phyloP scores from a whole-genome alignment of 2,329 filamentous ascomycete species.

The Ophiosphaerella korrae region DNA sequence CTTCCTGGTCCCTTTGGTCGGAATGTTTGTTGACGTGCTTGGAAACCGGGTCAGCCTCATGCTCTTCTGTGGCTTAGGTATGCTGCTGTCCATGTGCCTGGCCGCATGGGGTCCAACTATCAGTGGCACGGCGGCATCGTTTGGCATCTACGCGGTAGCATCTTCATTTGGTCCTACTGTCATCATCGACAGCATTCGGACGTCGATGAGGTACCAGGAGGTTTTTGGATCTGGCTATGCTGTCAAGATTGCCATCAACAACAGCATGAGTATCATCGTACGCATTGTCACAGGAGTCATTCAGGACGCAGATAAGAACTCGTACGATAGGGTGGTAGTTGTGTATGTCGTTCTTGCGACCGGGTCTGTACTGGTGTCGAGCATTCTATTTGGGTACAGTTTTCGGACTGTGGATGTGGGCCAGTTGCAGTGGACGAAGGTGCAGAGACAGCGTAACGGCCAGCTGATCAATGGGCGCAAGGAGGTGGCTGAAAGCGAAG shows the following conservation, averaged over 20 bases:
- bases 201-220: conserved; percentile 63
- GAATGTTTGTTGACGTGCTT: conserved; percentile 61
- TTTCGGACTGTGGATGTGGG: conserved; percentile 52
- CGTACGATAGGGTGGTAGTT: conserved; percentile 61
- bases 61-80: conserved; percentile 55
- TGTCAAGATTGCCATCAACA: conserved; percentile 66
- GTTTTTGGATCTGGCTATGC: conserved; percentile 66
- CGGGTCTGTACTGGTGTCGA: conserved; percentile 54
- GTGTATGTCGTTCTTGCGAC: conserved; percentile 62
- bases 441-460: conserved; percentile 56
- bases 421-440: conserved; percentile 63
- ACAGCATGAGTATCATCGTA: conserved; percentile 66
- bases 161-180: conserved; percentile 61
- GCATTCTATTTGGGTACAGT: conserved; percentile 48
- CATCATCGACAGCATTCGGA: conserved; percentile 66
- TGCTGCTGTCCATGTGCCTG: conserved; percentile 60
- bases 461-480: conserved; percentile 52
- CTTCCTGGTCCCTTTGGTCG: conserved; percentile 63
- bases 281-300: conserved; percentile 63
- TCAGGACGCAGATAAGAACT: conserved; percentile 63
- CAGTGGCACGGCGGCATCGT: conserved; percentile 62
- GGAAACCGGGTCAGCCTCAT: conserved; percentile 59
- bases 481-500: conserved; percentile 45
- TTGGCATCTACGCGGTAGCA: conserved; percentile 65
- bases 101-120: conserved; percentile 58